A percentile compares a stretch with the other conserved stretches of the same genome.
Conservation (phyloP, 495 filamentous ascomycete species). For the Terfezia claveryi region DNA sequence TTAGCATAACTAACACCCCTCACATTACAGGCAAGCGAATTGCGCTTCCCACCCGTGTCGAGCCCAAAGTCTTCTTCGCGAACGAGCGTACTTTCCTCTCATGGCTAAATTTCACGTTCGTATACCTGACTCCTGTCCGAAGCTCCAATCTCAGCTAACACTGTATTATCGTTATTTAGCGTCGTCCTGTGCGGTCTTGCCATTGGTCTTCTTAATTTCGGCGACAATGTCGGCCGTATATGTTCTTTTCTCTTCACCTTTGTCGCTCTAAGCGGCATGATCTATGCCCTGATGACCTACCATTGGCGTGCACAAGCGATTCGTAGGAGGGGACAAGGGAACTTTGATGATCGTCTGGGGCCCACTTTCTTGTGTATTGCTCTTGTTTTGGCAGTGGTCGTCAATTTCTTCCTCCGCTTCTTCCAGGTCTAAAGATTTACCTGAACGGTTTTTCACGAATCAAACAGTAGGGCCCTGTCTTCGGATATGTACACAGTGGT, state of each 20-base stretch:
- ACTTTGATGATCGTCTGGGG: slow-evolving; percentile 88
- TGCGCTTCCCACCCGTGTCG: slow-evolving; percentile 89
- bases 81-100: slow-evolving; percentile 98
- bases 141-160: too few relatives aligned
- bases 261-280: slow-evolving; percentile 86
- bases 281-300: slow-evolving; percentile 85
- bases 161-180: neutral
- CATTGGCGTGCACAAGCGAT: slow-evolving; percentile 95
- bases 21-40: slow-evolving; percentile 66
- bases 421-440: neutral
- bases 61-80: slow-evolving; percentile 99
- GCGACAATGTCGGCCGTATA: slow-evolving; percentile 78
- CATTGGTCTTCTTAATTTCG: slow-evolving; percentile 93
- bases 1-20: too few relatives aligned
- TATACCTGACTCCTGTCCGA: neutral
- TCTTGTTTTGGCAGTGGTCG: neutral
- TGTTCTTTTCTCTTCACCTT: slow-evolving; percentile 80
- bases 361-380: slow-evolving; percentile 51
- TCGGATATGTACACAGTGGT: too few relatives aligned
- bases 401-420: neutral
- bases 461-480: too few relatives aligned
- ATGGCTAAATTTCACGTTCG: slow-evolving; percentile 71
- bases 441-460: too few relatives aligned
- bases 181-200: slow-evolving; percentile 92
- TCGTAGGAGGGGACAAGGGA: slow-evolving; percentile 68